A percentile compares a stretch with the other conserved stretches of the same genome.
Conservation (phyloP, 345 rosid genomes). For the Hirschfeldia incana region DNA sequence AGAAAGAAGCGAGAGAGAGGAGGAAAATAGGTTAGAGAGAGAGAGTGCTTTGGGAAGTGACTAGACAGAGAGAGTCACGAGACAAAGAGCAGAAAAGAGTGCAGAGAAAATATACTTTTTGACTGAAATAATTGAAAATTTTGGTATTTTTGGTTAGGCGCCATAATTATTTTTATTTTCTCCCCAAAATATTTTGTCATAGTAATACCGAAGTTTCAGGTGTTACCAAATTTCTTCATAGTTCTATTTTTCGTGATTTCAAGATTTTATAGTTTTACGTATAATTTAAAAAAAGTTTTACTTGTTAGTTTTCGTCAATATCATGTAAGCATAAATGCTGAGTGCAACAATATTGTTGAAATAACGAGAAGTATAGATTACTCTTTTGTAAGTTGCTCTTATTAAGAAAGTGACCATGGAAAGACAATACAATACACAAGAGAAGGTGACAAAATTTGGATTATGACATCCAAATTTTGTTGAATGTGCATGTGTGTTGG, state of each 20-base stretch:
- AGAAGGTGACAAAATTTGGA: no score
- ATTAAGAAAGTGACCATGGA: neutral
- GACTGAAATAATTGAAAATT: neutral
- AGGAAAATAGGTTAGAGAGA: no score
- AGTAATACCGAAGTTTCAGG: neutral
- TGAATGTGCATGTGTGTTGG: no score
- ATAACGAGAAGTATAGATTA: neutral
- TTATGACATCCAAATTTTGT: no score
- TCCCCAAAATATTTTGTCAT: neutral
- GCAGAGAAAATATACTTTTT: neutral
- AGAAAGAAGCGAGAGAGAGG: no score
- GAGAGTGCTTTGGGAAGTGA: no score
- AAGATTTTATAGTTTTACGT: neutral
- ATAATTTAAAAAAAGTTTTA: neutral
- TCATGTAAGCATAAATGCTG: neutral
- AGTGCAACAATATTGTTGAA: neutral
- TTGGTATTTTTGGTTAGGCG: neutral
- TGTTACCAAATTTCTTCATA: neutral
- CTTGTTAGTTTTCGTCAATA: neutral
- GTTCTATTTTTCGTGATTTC: neutral
- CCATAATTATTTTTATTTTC: neutral
- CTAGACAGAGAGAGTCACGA: neutral
- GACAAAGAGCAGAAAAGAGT: neutral
- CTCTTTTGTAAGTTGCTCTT: neutral
- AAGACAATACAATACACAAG: neutral